Conservation (phyloP, 805 yeast genomes). For the Yamadazyma olivae region DNA sequence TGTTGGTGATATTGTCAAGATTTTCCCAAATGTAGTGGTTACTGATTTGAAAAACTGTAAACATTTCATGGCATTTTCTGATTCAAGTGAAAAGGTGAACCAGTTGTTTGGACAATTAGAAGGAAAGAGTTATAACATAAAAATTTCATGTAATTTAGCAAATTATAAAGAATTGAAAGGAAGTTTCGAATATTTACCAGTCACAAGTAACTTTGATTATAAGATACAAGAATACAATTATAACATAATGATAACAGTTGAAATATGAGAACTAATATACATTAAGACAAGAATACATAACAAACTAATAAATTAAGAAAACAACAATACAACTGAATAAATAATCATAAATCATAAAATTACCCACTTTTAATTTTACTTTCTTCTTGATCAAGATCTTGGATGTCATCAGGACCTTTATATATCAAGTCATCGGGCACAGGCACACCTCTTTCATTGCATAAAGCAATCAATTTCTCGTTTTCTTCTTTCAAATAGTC, state of each 20-base stretch:
- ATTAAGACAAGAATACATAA: not conserved
- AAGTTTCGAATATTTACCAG: slow-evolving; percentile 16
- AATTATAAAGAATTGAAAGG: slow-evolving; percentile 1
- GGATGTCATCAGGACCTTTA: slow-evolving; percentile 22
- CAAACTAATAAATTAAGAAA: slow-evolving; percentile 1
- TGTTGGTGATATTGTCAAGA: not conserved
- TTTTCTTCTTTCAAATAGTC: slow-evolving; percentile 51
- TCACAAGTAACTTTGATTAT: slow-evolving; percentile 10
- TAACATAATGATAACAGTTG: slow-evolving; percentile 16
- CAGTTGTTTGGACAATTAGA: slow-evolving; percentile 6
- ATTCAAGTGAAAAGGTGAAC: slow-evolving; percentile 9
- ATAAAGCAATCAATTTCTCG: slow-evolving; percentile 36
- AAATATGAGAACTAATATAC: slow-evolving; percentile 3
- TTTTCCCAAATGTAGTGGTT: slow-evolving; percentile 1
- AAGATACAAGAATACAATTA: slow-evolving; percentile 12
- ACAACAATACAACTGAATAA: not conserved
- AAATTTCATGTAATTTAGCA: slow-evolving; percentile 6
- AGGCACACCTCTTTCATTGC: slow-evolving; percentile 38
- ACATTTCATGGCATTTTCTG: slow-evolving; percentile 12
- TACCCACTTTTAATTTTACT: slow-evolving; percentile 5
- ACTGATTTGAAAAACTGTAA: slow-evolving; percentile 1
- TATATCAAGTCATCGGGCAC: slow-evolving; percentile 40
- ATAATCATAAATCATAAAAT: not conserved
- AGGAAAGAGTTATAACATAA: not conserved
- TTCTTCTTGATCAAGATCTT: slow-evolving; percentile 12